phyloP scores from a whole-genome alignment of 495 filamentous ascomycete species.

The Podospora sp. region DNA sequence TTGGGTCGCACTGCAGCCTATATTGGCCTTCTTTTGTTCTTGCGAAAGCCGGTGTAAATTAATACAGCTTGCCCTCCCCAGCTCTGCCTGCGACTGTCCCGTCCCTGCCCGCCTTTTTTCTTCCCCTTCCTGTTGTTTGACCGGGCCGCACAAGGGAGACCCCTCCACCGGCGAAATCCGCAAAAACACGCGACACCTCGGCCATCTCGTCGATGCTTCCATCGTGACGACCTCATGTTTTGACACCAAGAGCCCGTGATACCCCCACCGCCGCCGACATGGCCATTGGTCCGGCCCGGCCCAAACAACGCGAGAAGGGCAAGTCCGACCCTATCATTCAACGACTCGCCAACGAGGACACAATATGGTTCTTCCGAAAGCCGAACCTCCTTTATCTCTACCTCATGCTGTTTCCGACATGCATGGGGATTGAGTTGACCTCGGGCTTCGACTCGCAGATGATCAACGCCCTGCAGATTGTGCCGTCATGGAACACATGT shows the following conservation, averaged over 20 bases:
- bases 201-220: not conserved
- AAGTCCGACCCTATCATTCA: conserved; percentile 50
- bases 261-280: conserved; percentile 15
- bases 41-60: not conserved
- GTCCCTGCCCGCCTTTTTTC: not conserved
- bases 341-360: conserved; percentile 54
- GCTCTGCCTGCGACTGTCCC: not conserved
- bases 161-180: not conserved
- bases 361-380: conserved; percentile 60
- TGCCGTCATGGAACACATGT: conserved; percentile 58
- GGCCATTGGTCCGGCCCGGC: conserved; percentile 20
- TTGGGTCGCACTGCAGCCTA: conserved; percentile 20
- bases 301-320: conserved; percentile 28
- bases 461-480: conserved; percentile 69
- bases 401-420: conserved; percentile 61
- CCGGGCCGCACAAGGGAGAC: not conserved
- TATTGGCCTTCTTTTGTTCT: not conserved
- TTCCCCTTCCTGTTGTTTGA: not conserved
- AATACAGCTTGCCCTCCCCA: conserved; percentile 1
- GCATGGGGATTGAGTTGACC: conserved; percentile 72
- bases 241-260: not conserved
- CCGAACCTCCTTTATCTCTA: conserved; percentile 63
- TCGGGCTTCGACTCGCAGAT: conserved; percentile 73
- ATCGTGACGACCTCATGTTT: not conserved
- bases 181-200: not conserved